Percentiles rank a stretch among this genome's conserved stretches.
phyloP scores from a whole-genome alignment of 2,329 filamentous ascomycete genomes.

The Chalaropsis thielavioides region DNA sequence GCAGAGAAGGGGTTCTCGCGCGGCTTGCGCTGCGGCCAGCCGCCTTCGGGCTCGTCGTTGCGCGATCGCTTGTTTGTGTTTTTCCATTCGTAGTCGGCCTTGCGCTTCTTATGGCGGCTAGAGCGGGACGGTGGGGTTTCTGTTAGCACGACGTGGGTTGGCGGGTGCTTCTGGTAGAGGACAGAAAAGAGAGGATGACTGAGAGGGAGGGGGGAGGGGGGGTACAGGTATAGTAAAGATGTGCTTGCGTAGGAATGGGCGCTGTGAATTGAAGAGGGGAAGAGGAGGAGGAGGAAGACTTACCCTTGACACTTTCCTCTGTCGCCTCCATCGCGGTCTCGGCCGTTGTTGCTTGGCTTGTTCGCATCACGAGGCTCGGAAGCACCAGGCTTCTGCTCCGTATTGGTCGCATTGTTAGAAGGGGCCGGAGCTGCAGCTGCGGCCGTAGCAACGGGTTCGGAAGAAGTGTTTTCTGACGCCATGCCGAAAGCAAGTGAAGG shows the following conservation, averaged over 20 bases:
- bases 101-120: slow-evolving; percentile 18
- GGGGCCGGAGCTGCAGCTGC: slow-evolving; percentile 3
- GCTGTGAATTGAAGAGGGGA: background rate
- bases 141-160: slow-evolving; percentile 16
- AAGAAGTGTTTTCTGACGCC: slow-evolving; percentile 15
- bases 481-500: slow-evolving; percentile 9
- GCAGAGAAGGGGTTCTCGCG: slow-evolving; percentile 40
- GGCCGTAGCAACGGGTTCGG: slow-evolving; percentile 3
- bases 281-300: too few species aligned
- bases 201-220: background rate
- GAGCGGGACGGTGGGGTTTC: background rate
- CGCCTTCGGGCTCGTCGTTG: slow-evolving; percentile 16
- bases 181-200: background rate
- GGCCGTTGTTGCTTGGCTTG: background rate
- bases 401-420: background rate
- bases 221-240: too few species aligned
- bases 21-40: slow-evolving; percentile 17
- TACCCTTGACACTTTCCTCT: slow-evolving; percentile 16
- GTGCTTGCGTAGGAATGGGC: background rate
- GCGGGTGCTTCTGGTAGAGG: background rate
- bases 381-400: slow-evolving; percentile 6
- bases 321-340: slow-evolving; percentile 5
- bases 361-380: slow-evolving; percentile 7
- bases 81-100: slow-evolving; percentile 16
- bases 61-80: slow-evolving; percentile 15